Conservation (phyloP, 495 filamentous ascomycete genomes). For the Clohesyomyces aquaticus region DNA sequence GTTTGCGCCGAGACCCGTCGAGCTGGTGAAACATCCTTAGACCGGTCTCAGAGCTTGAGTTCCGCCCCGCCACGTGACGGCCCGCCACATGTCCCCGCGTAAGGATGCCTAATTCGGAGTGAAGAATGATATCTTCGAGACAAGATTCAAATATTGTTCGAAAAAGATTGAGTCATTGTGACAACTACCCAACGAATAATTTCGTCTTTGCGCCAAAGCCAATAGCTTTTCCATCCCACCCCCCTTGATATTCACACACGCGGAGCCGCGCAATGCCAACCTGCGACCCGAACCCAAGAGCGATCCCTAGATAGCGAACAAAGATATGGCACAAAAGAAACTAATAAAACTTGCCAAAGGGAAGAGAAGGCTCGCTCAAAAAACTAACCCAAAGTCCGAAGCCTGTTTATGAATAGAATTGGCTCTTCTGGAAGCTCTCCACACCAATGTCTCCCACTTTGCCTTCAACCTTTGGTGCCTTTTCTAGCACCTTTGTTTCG, state of each 20-base stretch:
- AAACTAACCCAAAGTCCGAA: neutral
- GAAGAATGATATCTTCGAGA: too few relatives aligned
- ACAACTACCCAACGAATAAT: too few relatives aligned
- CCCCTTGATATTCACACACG: conserved; percentile 4
- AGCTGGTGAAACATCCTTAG: too few relatives aligned
- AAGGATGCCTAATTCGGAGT: too few relatives aligned
- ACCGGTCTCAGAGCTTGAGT: too few relatives aligned
- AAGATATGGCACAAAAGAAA: conserved; percentile 1
- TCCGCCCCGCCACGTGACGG: too few relatives aligned
- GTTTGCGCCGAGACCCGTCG: too few relatives aligned
- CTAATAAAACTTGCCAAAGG: conserved; percentile 9
- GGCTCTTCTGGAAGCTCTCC: conserved; percentile 89
- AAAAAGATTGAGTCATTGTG: too few relatives aligned
- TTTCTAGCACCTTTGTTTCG: conserved; percentile 60
- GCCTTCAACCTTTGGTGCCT: conserved; percentile 47
- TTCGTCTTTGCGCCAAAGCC: conserved; percentile 4
- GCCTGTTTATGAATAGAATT: conserved; percentile 75
- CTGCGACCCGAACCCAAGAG: neutral
- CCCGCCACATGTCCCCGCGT: too few relatives aligned
- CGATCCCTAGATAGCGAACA: neutral
- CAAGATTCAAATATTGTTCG: too few relatives aligned
- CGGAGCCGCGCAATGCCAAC: neutral
- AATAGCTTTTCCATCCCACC: conserved; percentile 12
- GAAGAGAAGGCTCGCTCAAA: conserved; percentile 7
- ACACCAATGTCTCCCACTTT: conserved; percentile 63